Percentiles rank a stretch among this genome's conserved stretches.
Conservation (phyloP, 495 filamentous ascomycete genomes). For the Echria macrotheca region DNA sequence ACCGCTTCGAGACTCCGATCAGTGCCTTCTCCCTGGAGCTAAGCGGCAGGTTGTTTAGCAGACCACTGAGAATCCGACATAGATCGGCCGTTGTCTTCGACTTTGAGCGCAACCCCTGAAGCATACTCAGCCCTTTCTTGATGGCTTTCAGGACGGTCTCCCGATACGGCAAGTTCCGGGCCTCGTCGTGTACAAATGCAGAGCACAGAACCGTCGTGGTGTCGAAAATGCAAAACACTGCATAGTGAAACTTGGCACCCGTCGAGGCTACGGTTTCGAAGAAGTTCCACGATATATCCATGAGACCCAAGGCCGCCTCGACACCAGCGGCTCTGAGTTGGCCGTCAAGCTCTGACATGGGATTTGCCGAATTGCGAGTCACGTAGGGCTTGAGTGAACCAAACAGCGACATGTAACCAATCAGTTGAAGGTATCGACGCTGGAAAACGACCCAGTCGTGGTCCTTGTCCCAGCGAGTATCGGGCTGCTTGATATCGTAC, state of each 20-base stretch:
- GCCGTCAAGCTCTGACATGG: conserved; percentile 23
- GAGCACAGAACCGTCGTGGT: conserved; percentile 46
- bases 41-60: conserved; percentile 22
- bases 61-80: conserved; percentile 25
- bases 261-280: conserved; percentile 38
- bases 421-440: conserved; percentile 43
- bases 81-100: conserved; percentile 26
- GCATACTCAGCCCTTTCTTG: conserved; percentile 31
- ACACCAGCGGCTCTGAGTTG: conserved; percentile 33
- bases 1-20: conserved; percentile 19
- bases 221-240: conserved; percentile 50
- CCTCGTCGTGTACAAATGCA: conserved; percentile 45
- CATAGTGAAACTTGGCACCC: conserved; percentile 46
- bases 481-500: conserved; percentile 34
- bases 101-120: conserved; percentile 27
- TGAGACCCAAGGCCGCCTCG: conserved; percentile 36
- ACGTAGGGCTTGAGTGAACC: conserved; percentile 41
- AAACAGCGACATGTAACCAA: conserved; percentile 43
- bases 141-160: conserved; percentile 38
- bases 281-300: conserved; percentile 36
- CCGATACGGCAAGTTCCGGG: conserved; percentile 35
- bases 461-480: conserved; percentile 41
- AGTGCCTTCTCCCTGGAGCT: conserved; percentile 19
- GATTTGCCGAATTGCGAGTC: conserved; percentile 26
- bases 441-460: conserved; percentile 41